These are phyloP conservation scores for Eutypa lata DNA, from an alignment of 2,329 filamentous ascomycete species.

Conservation along the genomic window DNA sequence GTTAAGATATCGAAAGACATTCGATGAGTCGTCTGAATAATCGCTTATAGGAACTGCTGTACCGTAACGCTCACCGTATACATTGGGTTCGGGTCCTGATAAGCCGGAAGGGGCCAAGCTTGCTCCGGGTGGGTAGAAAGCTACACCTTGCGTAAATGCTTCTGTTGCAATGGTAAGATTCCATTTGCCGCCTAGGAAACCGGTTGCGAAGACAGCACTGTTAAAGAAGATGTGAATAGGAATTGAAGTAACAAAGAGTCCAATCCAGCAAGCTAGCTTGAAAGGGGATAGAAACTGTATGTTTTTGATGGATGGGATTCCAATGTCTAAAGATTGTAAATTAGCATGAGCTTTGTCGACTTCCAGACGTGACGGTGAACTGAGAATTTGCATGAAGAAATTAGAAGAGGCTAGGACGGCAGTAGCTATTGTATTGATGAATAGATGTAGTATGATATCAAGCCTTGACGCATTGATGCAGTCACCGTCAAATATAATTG, in stretches of 20 bases:
- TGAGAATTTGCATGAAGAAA: background rate
- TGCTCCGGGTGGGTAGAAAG: background rate
- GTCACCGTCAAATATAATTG: background rate
- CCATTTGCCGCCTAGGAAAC: background rate
- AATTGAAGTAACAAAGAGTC: background rate
- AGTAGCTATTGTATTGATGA: background rate
- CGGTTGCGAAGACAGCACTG: background rate
- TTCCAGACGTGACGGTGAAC: slow-evolving; percentile 5
- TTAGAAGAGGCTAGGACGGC: background rate
- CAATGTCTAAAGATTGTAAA: slow-evolving; percentile 38
- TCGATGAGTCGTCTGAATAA: background rate
- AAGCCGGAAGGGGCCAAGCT: background rate
- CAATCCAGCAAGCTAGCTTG: background rate
- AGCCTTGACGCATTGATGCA: background rate
- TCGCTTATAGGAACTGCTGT: background rate
- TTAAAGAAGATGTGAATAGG: slow-evolving; percentile 3
- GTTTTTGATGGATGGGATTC: slow-evolving; percentile 36
- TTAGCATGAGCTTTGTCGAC: slow-evolving; percentile 37
- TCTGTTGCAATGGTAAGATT: slow-evolving; percentile 1
- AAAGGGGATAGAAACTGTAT: slow-evolving; percentile 7
- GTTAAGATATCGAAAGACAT: background rate
- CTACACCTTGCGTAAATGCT: background rate
- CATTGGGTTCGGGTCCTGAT: background rate
- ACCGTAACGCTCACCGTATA: background rate
- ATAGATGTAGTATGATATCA: background rate